Percentiles rank a stretch among this genome's conserved stretches.
Evolutionary conservation across 805 yeast genomes (phyloP).

Genomic region (Ogataea methylovora): DNA sequence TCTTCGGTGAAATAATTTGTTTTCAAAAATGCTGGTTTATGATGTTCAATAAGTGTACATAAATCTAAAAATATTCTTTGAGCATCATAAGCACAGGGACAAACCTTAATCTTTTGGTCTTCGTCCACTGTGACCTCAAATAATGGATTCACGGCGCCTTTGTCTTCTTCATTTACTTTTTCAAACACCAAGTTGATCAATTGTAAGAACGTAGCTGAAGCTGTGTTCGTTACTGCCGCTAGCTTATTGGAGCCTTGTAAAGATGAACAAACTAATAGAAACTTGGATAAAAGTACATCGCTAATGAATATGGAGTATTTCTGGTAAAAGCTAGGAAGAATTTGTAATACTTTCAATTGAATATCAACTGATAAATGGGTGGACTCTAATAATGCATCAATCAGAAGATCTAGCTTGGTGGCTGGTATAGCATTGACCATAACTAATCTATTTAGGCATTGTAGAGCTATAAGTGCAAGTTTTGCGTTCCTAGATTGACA

Average conservation of each 20-base stretch:
- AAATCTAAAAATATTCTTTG: conserved; percentile 64
- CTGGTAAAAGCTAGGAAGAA: conserved; percentile 68
- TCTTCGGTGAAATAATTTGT: conserved; percentile 47
- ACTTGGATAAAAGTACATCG: conserved; percentile 47
- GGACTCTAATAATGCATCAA: conserved; percentile 67
- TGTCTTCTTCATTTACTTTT: conserved; percentile 38
- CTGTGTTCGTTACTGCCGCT: conserved; percentile 79
- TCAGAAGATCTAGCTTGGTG: conserved; percentile 42
- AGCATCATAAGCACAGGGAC: conserved; percentile 59
- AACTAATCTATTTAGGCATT: conserved; percentile 58
- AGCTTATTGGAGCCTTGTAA: conserved; percentile 63
- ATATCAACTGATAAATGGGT: conserved; percentile 72
- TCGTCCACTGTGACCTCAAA: conserved; percentile 40
- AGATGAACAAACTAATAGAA: conserved; percentile 63
- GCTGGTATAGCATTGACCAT: conserved; percentile 46
- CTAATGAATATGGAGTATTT: conserved; percentile 48
- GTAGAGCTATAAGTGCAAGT: conserved; percentile 63
- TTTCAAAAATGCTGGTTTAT: conserved; percentile 46
- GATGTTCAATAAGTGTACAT: conserved; percentile 57
- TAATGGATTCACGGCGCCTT: conserved; percentile 11
- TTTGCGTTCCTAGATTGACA: conserved; percentile 73
- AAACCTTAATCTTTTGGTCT: conserved; percentile 33
- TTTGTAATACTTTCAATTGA: conserved; percentile 79
- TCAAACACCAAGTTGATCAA: conserved; percentile 75
- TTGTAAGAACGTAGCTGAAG: conserved; percentile 90